phyloP scores from a whole-genome alignment of 75 land plant species.

The Cryptomeria japonica region DNA sequence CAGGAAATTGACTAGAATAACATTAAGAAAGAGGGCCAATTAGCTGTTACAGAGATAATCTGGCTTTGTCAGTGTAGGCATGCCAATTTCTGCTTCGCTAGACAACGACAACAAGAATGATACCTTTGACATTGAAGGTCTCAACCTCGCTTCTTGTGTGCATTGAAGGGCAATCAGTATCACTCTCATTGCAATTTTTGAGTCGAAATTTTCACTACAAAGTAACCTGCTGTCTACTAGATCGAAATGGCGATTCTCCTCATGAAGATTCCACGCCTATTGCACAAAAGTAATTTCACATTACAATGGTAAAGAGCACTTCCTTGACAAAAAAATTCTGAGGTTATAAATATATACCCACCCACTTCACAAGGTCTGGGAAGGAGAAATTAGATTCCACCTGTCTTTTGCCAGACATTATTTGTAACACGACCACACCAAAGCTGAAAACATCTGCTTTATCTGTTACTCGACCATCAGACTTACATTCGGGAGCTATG shows the following conservation, averaged over 20 bases:
- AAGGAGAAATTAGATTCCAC: neutral
- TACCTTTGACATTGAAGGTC: too few species aligned
- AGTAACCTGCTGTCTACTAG: neutral
- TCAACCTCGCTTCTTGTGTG: too few species aligned
- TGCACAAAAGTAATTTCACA: neutral
- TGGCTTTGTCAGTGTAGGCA: too few species aligned
- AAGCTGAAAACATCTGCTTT: neutral
- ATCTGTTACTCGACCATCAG: neutral
- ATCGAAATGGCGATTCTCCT: neutral
- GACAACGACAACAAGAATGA: too few species aligned
- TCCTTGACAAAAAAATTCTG: neutral
- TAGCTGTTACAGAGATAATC: too few species aligned
- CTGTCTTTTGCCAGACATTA: neutral
- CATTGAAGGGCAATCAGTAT: too few species aligned
- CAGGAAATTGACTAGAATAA: too few species aligned
- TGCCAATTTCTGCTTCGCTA: too few species aligned
- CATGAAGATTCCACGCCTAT: neutral
- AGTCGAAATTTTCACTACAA: too few species aligned
- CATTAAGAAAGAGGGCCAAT: too few species aligned
- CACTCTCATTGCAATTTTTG: too few species aligned
- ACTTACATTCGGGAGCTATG: neutral
- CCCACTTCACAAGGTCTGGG: neutral
- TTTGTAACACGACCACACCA: neutral
- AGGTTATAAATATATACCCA: neutral
- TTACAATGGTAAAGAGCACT: too few species aligned